A percentile compares a stretch with the other conserved stretches of the same genome.
Evolutionary conservation across 768 basidiomycete species (phyloP).

Genomic region (Chiua virens): DNA sequence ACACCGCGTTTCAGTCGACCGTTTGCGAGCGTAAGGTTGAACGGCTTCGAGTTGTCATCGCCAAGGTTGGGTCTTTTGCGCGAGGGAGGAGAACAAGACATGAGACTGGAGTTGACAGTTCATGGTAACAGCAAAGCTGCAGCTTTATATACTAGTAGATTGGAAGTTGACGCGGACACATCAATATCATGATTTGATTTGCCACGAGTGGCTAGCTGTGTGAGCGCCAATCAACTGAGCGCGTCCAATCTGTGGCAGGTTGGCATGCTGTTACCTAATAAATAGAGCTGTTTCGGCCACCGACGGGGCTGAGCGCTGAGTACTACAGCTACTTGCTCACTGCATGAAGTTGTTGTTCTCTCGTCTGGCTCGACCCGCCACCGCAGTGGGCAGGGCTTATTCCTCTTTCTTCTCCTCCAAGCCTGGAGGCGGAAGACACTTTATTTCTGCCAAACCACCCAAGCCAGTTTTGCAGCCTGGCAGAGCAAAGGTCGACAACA

Average conservation of each 20-base stretch:
- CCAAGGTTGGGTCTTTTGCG: background rate
- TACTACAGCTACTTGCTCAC: background rate
- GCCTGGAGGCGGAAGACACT: conserved; percentile 71
- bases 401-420: conserved; percentile 82
- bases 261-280: conserved; percentile 6
- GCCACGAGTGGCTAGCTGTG: no score
- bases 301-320: no score
- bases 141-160: no score
- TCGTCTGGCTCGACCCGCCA: conserved; percentile 48
- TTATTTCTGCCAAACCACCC: conserved; percentile 70
- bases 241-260: no score
- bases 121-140: no score
- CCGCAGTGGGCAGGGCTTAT: conserved; percentile 56
- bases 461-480: conserved; percentile 41
- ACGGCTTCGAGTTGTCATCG: background rate
- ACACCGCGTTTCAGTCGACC: conserved; percentile 14
- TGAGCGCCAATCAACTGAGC: no score
- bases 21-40: background rate
- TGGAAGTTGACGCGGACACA: no score
- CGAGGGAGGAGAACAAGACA: conserved; percentile 1
- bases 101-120: background rate
- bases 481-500: conserved; percentile 40
- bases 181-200: no score
- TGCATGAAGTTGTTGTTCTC: conserved; percentile 53
- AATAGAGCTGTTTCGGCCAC: conserved; percentile 3